Percentiles rank a stretch among this genome's conserved stretches.
Conservation (phyloP, 768 basidiomycete genomes). For the Sutorius australiensis region DNA sequence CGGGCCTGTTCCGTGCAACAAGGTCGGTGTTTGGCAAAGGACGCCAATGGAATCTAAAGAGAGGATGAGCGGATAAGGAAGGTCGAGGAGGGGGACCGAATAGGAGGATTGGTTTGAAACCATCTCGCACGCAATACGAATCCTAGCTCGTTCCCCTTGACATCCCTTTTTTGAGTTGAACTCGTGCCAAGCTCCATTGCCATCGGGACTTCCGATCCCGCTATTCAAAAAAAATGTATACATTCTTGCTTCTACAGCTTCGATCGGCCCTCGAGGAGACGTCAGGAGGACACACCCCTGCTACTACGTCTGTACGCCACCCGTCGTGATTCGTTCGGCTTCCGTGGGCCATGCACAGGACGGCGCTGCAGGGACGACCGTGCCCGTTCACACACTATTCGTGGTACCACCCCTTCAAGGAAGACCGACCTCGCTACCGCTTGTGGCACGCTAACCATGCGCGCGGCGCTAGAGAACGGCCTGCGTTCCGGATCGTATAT, state of each 20-base stretch:
- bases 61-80: slow-evolving; percentile 21
- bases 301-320: slow-evolving; percentile 8
- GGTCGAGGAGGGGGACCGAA: not conserved
- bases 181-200: slow-evolving; percentile 22
- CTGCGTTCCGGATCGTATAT: not conserved
- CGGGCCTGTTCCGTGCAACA: slow-evolving; percentile 14
- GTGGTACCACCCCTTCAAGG: not conserved
- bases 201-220: slow-evolving; percentile 31
- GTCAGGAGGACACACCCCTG: slow-evolving; percentile 2
- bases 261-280: slow-evolving; percentile 20
- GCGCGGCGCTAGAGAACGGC: not conserved
- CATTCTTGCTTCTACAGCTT: slow-evolving; percentile 14
- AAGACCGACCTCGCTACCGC: slow-evolving; percentile 10
- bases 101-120: slow-evolving; percentile 11
- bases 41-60: slow-evolving; percentile 7
- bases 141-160: slow-evolving; percentile 6
- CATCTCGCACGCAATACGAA: slow-evolving; percentile 15
- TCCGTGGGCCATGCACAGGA: slow-evolving; percentile 12
- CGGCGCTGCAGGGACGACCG: slow-evolving; percentile 2
- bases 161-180: slow-evolving; percentile 19
- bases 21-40: slow-evolving; percentile 8
- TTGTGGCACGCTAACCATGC: not conserved
- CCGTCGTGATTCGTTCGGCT: slow-evolving; percentile 5
- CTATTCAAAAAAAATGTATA: slow-evolving; percentile 11
- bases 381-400: slow-evolving; percentile 3